Conservation (phyloP, 1,284 basidiomycete genomes). For the Leccinum huronense region DNA sequence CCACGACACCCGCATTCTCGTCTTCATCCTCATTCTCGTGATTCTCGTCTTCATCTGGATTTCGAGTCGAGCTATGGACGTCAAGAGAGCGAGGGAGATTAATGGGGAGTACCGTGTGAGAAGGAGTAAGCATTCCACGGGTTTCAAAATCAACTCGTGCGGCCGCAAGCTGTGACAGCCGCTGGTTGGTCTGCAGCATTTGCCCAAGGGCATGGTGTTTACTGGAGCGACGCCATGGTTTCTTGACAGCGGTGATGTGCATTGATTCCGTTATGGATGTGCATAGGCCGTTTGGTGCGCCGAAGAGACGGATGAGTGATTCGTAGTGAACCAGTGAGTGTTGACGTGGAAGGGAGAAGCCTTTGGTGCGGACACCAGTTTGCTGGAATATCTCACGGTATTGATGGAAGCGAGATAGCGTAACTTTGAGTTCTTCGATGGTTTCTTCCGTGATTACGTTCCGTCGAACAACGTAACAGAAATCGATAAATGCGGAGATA, state of each 20-base stretch:
- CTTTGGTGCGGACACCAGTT: not conserved
- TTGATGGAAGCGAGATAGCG: not conserved
- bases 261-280: not conserved
- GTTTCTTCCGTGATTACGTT: not conserved
- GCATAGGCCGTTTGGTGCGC: not conserved
- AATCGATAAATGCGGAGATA: conserved; percentile 14
- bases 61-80: not conserved
- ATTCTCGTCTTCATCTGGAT: not conserved
- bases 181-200: conserved; percentile 1
- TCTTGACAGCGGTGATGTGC: conserved; percentile 4
- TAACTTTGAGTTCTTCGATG: not conserved
- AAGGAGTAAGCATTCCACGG: not conserved
- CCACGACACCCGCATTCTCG: not conserved
- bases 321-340: not conserved
- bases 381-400: not conserved
- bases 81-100: not conserved
- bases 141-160: conserved; percentile 1
- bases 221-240: not conserved
- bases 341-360: not conserved
- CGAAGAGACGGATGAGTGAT: not conserved
- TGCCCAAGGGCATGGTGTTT: not conserved
- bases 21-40: not conserved
- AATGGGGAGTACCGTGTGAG: not conserved
- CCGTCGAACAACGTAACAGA: conserved; percentile 10
- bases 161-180: not conserved